Base-by-base conservation (phyloP, 2,329 filamentous ascomycete species). In the Aspergillus clavatus region DNA sequence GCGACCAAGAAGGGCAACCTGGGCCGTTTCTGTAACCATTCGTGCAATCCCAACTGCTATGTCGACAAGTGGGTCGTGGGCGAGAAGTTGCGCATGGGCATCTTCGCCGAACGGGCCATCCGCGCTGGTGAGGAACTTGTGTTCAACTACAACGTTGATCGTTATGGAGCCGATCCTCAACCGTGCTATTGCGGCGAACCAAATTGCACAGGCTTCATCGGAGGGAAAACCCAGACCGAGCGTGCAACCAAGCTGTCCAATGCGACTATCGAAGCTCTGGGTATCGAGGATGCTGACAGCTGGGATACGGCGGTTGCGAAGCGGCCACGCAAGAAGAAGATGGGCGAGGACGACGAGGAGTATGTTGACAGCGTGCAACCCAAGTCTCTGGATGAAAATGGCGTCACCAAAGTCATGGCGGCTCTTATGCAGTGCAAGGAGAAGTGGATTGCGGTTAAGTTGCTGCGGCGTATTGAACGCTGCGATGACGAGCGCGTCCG, bases 1-100 rank as follows among this genome's bases (percentile, higher is more conserved):
- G 93, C 93, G 18, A 98, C 93, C 7, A 95, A 93, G 65, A 95
- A 89, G 66, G 93, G 93, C 40, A 97, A 97, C 57, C 79, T 98
- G 5, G 93, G 90, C 41, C 84, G 93, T 23, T 98, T 98, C 64
- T 98, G 93, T 79, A 98, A 98, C 62, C 93, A 98, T 68, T 97
- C 93, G 7, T 98, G 93, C 78, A 95, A 93, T 66, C 93, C 93
- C 14, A 98, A 98, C 65, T 97, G 90, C 71, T 97, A 95, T 69
- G 91, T 98, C 53, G 93, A 98, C 77, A 98, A 98, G 73, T 98
- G 93, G 93, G 90, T 97, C 47, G 89, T 98, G 26, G 90, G 89
- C 14, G 88, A 94, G 60, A 97, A 96, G 73, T 76, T 97, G 64
- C 90, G 93, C 59, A 98, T 98, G 93, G 93, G 93, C 59, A 97